Conservation (phyloP, 768 basidiomycete species). For the Lentinus tigrinus region DNA sequence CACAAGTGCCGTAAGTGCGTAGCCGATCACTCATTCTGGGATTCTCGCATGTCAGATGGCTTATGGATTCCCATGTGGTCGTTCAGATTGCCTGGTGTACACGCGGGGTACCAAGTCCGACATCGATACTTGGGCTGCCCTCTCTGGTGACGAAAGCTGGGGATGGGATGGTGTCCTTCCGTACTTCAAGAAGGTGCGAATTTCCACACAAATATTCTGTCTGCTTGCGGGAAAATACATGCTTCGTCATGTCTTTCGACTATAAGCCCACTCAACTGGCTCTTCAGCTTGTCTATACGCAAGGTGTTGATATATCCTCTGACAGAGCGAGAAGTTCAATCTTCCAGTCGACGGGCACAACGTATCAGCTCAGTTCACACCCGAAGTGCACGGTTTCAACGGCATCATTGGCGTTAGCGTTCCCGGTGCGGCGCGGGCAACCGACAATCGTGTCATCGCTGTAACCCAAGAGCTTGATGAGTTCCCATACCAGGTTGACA, state of each 20-base stretch:
- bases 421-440: not conserved
- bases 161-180: not conserved
- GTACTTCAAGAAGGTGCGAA: not conserved
- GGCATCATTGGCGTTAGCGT: not conserved
- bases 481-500: conserved; percentile 41
- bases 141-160: not conserved
- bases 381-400: not conserved
- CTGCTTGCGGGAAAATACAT: no score
- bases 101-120: not conserved
- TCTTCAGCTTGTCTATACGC: no score
- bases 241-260: no score
- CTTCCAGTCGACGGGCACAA: not conserved
- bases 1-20: conserved; percentile 25
- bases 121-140: not conserved
- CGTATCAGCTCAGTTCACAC: not conserved
- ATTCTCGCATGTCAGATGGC: not conserved
- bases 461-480: conserved; percentile 22
- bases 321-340: not conserved
- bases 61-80: not conserved
- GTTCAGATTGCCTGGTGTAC: not conserved
- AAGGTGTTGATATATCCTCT: not conserved
- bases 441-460: not conserved
- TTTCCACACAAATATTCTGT: no score
- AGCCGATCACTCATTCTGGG: not conserved
- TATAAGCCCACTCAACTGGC: no score